Evolutionary conservation across 192 early-diverging fungal genomes (phyloP).

Genomic region (Paraglomus brasilianum): DNA sequence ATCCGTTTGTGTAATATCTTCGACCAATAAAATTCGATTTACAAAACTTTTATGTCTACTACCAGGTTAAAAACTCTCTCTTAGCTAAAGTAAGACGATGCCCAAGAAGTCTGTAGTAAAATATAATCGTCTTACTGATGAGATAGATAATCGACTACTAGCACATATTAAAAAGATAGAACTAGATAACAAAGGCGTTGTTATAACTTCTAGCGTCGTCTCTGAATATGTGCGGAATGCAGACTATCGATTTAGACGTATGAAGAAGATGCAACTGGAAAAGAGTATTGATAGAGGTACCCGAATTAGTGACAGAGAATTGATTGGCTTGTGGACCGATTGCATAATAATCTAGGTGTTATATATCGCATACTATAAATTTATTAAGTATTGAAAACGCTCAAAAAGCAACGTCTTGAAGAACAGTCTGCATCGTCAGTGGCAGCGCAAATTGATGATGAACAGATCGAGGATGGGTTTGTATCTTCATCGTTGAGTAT

Average conservation of each 20-base stretch:
- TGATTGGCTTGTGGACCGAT: too few species aligned
- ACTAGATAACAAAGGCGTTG: not conserved
- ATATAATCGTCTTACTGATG: not conserved
- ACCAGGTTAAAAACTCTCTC: too few species aligned
- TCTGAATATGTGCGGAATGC: conserved; percentile 37
- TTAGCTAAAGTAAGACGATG: too few species aligned
- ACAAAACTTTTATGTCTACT: too few species aligned
- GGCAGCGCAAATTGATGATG: not conserved
- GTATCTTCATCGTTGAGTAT: too few species aligned
- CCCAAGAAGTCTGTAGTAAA: not conserved
- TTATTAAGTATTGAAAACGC: not conserved
- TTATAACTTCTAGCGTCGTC: conserved; percentile 12
- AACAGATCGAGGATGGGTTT: not conserved
- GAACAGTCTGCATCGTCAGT: not conserved
- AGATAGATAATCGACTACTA: conserved; percentile 15
- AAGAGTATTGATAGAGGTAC: conserved; percentile 38
- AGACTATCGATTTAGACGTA: conserved; percentile 37
- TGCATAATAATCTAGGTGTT: too few species aligned
- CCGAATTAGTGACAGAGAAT: too few species aligned
- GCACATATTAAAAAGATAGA: not conserved
- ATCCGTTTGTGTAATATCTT: too few species aligned
- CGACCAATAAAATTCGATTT: too few species aligned
- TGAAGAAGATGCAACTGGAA: conserved; percentile 43
- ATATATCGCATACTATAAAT: too few species aligned
- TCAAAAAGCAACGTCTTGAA: not conserved